Conservation (phyloP, 2,329 filamentous ascomycete genomes). For the Fusarium oxysporum region DNA sequence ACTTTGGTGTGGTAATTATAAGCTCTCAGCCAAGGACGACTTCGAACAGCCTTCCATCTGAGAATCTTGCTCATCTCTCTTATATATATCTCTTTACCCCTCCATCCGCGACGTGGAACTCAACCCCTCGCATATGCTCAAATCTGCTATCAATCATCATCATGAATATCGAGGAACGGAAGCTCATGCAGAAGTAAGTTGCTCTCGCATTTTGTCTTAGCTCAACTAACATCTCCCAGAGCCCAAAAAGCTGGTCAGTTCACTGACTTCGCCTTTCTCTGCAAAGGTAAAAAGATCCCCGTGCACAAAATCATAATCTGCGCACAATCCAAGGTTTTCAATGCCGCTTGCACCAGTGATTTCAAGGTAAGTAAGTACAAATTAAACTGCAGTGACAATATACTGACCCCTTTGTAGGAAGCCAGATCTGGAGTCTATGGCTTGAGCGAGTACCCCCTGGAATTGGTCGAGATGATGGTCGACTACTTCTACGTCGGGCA, state of each 20-base stretch:
- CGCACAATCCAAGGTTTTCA: neutral
- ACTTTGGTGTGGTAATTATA: too few species aligned
- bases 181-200: neutral
- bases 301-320: neutral
- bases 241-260: neutral
- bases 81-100: neutral
- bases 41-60: too few species aligned
- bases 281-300: neutral
- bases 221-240: neutral
- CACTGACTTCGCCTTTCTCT: neutral
- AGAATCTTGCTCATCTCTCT: too few species aligned
- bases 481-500: neutral
- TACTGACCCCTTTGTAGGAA: neutral
- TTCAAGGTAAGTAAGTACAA: neutral
- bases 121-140: neutral
- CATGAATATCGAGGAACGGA: neutral
- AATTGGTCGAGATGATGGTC: neutral
- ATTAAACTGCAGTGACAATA: neutral
- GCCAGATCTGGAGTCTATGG: slow-evolving; percentile 2
- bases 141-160: neutral
- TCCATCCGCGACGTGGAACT: too few species aligned
- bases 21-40: too few species aligned
- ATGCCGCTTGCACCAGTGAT: neutral
- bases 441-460: neutral
- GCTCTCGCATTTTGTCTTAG: rapidly evolving